Conservation (phyloP, 345 rosid species). For the Citropsis articulata region DNA sequence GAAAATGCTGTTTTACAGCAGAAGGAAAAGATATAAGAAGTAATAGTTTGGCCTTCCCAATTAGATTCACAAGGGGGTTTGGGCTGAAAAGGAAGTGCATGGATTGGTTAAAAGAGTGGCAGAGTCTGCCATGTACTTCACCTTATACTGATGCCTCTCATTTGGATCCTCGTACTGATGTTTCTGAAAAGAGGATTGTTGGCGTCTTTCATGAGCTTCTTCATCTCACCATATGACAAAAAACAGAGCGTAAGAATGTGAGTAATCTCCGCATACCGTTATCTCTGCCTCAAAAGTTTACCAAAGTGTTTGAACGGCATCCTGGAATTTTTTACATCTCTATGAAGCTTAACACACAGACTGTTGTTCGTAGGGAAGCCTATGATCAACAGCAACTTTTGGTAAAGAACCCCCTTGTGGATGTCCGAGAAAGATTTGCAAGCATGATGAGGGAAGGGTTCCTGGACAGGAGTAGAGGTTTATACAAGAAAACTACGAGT, state of each 20-base stretch:
- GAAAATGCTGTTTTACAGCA: slow-evolving; percentile 33
- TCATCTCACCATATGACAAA: slow-evolving; percentile 67
- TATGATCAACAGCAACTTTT: slow-evolving; percentile 50
- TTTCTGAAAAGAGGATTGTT: slow-evolving; percentile 80
- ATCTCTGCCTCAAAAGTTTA: slow-evolving; percentile 73
- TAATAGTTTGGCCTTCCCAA: slow-evolving; percentile 53
- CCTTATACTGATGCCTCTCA: slow-evolving; percentile 62
- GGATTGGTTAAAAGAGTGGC: slow-evolving; percentile 87
- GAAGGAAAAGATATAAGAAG: slow-evolving; percentile 19
- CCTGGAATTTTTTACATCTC: slow-evolving; percentile 87
- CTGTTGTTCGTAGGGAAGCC: slow-evolving; percentile 75
- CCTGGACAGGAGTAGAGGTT: slow-evolving; percentile 64
- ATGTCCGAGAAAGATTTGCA: slow-evolving; percentile 43
- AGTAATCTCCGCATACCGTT: slow-evolving; percentile 75
- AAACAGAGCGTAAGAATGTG: slow-evolving; percentile 67
- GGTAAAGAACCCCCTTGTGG: slow-evolving; percentile 56
- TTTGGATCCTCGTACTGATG: slow-evolving; percentile 81
- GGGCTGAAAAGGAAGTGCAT: slow-evolving; percentile 74
- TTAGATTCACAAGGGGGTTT: slow-evolving; percentile 76
- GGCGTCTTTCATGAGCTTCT: slow-evolving; percentile 88
- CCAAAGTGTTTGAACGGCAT: slow-evolving; percentile 82
- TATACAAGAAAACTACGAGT: slow-evolving; percentile 31
- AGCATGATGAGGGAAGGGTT: slow-evolving; percentile 57
- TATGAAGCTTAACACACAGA: slow-evolving; percentile 58
- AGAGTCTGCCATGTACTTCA: slow-evolving; percentile 72